Evolutionary conservation across 495 filamentous ascomycete genomes (phyloP), one percentile per base, ranked within the genome.

Genomic region (Podospora pseudoanserina): DNA sequence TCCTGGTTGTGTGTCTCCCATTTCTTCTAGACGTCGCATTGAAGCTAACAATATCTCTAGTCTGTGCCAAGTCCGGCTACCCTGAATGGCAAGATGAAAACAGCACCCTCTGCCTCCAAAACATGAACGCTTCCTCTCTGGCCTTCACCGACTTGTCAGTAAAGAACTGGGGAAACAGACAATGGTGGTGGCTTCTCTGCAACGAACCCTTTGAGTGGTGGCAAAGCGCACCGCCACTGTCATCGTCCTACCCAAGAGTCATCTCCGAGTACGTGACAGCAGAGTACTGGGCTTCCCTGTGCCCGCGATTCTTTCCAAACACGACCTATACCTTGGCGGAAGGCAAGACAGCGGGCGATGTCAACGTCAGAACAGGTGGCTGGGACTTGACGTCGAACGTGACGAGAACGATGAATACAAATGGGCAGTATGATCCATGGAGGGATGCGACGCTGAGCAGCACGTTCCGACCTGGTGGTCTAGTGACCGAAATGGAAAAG

Each of bases 121-220:
- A 81, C 1, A 79, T 86, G 69, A 85, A 91, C 72, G 75, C 83
- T 4, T 80, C 79, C 60, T 89, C 83, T 73, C 80, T 83, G 18
- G 69, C 86, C 15, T 91, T 83, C 76, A 84, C 84, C 34, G 87
- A 91, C 68, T 72, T 79, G 18, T 76, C 80, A 1, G 80, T 85
- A 0, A 64, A 64, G 68, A 90, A 90, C 74, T 68, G 69, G 57
- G 79, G 64, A 58, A 74, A 90, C 75, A 78, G 86, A 16, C 88
- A 90, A 67, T 91, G 88, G 88, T 75, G 80, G 68, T 90, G 86
- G 87, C 80, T 90, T 74, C 77, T 87, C 53, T 89, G 88, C 80
- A 90, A 90, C 73, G 86, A 90, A 76, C 87, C 89, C 27, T 77
- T 78, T 23, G 73, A 77, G 27, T 78, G 66, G 67, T 78, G 73